Conservation (phyloP, 441 rosid genomes). For the Croton setiger region DNA sequence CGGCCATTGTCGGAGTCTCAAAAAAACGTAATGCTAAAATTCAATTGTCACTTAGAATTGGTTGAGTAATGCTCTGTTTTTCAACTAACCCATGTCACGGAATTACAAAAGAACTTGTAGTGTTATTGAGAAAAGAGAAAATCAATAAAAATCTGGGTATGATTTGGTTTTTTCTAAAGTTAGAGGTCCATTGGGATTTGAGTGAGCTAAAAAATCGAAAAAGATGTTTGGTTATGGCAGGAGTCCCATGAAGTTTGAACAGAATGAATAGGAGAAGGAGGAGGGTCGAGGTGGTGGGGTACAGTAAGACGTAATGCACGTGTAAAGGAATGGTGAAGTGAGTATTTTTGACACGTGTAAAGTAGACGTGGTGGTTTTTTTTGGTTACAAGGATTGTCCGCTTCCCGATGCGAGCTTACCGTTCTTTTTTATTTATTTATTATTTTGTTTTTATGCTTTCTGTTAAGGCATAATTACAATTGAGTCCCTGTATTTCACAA, state of each 20-base stretch:
- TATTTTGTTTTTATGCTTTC: not conserved
- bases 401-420: slow-evolving; percentile 51
- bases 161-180: no score
- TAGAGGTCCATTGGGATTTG: not conserved
- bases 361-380: not conserved
- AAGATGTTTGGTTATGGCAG: not conserved
- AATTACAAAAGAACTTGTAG: no score
- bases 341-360: not conserved
- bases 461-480: no score
- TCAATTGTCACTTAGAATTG: no score
- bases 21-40: no score
- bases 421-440: not conserved
- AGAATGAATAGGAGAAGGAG: not conserved
- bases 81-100: no score
- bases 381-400: slow-evolving; percentile 45
- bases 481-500: no score
- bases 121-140: no score
- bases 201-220: not conserved
- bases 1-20: slow-evolving; percentile 48
- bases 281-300: slow-evolving; percentile 14
- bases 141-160: no score
- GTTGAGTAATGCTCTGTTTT: no score
- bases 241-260: not conserved
- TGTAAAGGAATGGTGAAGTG: not conserved
- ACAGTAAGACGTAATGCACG: slow-evolving; percentile 19